Evolutionary conservation across 345 rosid species (phyloP), one percentile per base, ranked within the genome.

Genomic region (Odontarrhena argentea): DNA sequence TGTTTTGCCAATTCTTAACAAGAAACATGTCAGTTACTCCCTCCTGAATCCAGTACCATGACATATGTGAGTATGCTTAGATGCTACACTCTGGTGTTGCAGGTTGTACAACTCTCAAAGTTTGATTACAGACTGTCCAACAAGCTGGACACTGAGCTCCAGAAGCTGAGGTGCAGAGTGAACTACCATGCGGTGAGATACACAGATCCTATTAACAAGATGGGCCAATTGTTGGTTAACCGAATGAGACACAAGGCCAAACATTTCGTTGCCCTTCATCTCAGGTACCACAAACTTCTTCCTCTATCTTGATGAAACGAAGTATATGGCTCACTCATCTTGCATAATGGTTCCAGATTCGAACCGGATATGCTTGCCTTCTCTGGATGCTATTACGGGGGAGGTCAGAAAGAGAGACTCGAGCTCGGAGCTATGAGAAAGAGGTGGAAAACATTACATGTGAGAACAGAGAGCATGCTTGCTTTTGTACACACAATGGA

Each of bases 281-380:
- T 93, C 74, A 88, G 98, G 98, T 92, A 65, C 36, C 25, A 37
- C 56, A 36, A 18, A 35, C 24, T 60, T 9, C 47, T 14, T 66
- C 63, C 22, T 57, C 13, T 12, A n/a, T 36, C 41, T 52, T 25
- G 10, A 2, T 7, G 8, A 26, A 15, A 22, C 6, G 3, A 44
- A 25, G 9, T 18, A 5, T 55, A 14, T 65, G 34, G 44, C 36
- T 50, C 36, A 55, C 12, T 40, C 30, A 38, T 68, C 43, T 34
- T 51, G 54, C 67, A 28, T 59, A 32, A 44, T 67, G 50, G 8
- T 68, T 59, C 26, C 67, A 92, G 96, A 82, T 93, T 90, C 46
- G 98, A 93, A 70, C 83, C 92, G 69, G 98, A 93, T 75, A 93
- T 93, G 97, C 86, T 93, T 47, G 98, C 98, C 34, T 93, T 93